A percentile compares a stretch with the other conserved stretches of the same genome.
Conservation (phyloP, 192 early-diverging fungal genomes). For the Coemansia sp. region DNA sequence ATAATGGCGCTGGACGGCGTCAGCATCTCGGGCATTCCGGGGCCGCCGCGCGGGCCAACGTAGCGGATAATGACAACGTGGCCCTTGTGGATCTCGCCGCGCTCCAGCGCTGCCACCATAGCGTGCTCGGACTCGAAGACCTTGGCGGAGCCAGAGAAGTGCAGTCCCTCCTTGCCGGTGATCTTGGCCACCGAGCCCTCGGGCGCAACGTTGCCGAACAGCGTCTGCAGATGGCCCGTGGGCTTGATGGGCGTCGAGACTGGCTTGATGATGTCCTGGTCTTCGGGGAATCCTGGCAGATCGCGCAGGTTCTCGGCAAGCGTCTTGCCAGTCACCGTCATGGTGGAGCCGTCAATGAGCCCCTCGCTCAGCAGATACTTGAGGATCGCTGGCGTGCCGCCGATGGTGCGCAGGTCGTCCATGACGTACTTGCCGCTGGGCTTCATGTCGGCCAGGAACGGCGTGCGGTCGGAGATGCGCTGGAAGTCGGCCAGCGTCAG, state of each 20-base stretch:
- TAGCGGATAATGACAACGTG: slow-evolving; percentile 94
- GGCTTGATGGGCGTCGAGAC: slow-evolving; percentile 87
- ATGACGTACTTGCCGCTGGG: slow-evolving; percentile 98
- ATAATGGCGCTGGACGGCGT: slow-evolving; percentile 97
- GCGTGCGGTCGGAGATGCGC: slow-evolving; percentile 80
- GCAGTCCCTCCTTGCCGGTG: slow-evolving; percentile 97
- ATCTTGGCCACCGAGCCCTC: slow-evolving; percentile 98
- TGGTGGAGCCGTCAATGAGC: slow-evolving; percentile 79
- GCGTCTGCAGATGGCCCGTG: slow-evolving; percentile 92
- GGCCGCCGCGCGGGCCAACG: slow-evolving; percentile 97
- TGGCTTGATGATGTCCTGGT: slow-evolving; percentile 88
- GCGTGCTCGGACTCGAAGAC: slow-evolving; percentile 93
- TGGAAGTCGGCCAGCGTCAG: slow-evolving; percentile 97
- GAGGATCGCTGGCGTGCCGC: slow-evolving; percentile 93
- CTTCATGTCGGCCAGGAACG: slow-evolving; percentile 97
- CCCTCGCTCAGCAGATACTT: slow-evolving; percentile 91
- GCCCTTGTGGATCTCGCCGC: slow-evolving; percentile 86
- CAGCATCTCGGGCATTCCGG: slow-evolving; percentile 99
- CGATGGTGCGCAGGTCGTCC: slow-evolving; percentile 91
- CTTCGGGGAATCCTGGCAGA: slow-evolving; percentile 69
- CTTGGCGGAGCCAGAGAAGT: slow-evolving; percentile 84
- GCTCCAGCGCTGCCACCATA: slow-evolving; percentile 88
- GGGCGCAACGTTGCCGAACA: slow-evolving; percentile 93
- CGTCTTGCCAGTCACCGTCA: slow-evolving; percentile 98
- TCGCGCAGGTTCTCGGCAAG: slow-evolving; percentile 86